Evolutionary conservation across 2,329 filamentous ascomycete genomes (phyloP), one percentile per base, ranked within the genome.

Genomic region (Zasmidium cellare): DNA sequence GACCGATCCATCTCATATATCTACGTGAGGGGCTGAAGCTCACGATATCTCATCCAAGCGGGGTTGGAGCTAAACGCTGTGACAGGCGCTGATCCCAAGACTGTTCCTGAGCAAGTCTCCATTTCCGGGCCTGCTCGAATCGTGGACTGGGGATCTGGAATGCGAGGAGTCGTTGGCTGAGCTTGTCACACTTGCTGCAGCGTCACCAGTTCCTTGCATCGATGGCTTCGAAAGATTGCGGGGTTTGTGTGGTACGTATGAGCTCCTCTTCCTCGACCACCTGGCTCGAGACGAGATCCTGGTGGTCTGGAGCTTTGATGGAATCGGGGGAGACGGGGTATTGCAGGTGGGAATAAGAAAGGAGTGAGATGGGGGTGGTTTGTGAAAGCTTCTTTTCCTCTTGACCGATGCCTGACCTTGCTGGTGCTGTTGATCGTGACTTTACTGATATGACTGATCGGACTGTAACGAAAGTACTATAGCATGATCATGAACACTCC

Each of bases 221-320:
- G n/a, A 9, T 3, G 35, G 35, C 35, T 41, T 14, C 35, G 52
- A 22, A n/a, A 38, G n/a, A 25, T 35, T 60, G 57, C 57, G 57
- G 57, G 57, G 57, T 60, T 38, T 18, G 18, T 23, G 38, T 31
- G 45, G 24, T 23, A 22, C 25, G 24, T 38, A n/a, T 46, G 51
- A 31, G 50, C 59, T 62, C 56, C 60, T 54, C 49, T 55, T 46
- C 54, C 57, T 56, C 60, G 60, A 55, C 50, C 38, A 55, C 47
- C 51, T 56, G 55, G 59, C 38, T 55, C 35, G 35, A 41, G 35
- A 41, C 22, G 35, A 9, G n/a, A 52, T 25, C 18, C 35, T 52
- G 50, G 49, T n/a, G 31, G 23, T 23, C 28, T 3, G 19, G 24
- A 28, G 7, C 11, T 22, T 9, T 41, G n/a, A 41, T 11, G 11